Evolutionary conservation across 1,284 basidiomycete species (phyloP).

Genomic region (Cryptococcus sp.): DNA sequence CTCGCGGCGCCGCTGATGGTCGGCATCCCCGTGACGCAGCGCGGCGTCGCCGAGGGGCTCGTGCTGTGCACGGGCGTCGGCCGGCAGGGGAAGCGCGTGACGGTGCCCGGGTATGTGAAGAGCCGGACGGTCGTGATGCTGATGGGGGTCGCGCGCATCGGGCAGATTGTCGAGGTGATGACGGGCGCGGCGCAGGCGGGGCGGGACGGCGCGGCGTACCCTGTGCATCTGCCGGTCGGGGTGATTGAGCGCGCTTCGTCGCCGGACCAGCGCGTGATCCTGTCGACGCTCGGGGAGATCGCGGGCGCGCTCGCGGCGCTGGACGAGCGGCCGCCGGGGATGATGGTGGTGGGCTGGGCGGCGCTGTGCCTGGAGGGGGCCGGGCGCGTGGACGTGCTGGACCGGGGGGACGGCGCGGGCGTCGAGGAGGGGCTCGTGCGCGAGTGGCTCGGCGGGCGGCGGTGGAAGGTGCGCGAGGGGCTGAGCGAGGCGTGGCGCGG

Average conservation of each 20-base stretch:
- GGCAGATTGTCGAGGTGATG: slow-evolving; percentile 67
- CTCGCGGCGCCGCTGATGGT: slow-evolving; percentile 85
- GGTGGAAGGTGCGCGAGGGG: slow-evolving; percentile 31
- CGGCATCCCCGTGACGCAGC: slow-evolving; percentile 89
- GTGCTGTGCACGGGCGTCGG: slow-evolving; percentile 92
- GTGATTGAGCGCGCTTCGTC: slow-evolving; percentile 90
- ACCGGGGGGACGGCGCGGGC: slow-evolving; percentile 45
- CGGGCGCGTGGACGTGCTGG: slow-evolving; percentile 55
- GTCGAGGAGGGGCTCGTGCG: slow-evolving; percentile 33
- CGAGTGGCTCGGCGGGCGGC: slow-evolving; percentile 22
- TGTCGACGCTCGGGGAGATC: slow-evolving; percentile 72
- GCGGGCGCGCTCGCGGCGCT: slow-evolving; percentile 69
- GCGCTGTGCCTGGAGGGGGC: slow-evolving; percentile 55
- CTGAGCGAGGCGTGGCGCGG: slow-evolving; percentile 26
- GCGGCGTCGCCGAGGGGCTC: slow-evolving; percentile 85
- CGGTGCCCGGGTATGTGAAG: slow-evolving; percentile 80
- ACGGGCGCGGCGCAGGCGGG: slow-evolving; percentile 18
- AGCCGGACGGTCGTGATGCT: slow-evolving; percentile 75
- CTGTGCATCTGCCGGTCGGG: slow-evolving; percentile 75
- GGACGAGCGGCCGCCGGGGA: slow-evolving; percentile 89
- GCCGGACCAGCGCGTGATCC: slow-evolving; percentile 83
- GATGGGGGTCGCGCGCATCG: slow-evolving; percentile 90
- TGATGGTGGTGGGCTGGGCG: slow-evolving; percentile 93
- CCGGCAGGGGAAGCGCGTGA: slow-evolving; percentile 75
- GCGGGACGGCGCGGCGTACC: slow-evolving; percentile 63